phyloP scores from a whole-genome alignment of 2,329 filamentous ascomycete species.

The Amauroascus verrucosus region DNA sequence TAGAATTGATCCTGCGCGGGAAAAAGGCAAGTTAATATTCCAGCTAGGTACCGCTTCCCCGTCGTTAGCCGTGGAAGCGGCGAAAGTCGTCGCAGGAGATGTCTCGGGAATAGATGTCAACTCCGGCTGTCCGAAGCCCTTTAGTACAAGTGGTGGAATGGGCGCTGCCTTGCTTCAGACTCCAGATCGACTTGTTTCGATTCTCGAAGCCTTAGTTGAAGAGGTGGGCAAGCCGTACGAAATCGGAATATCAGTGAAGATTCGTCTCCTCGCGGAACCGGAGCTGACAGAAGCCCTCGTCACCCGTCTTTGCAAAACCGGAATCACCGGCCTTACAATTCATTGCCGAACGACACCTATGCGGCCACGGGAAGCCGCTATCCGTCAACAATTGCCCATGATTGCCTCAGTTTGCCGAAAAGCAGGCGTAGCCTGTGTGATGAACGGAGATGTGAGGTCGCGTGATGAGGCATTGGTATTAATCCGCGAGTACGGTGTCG shows the following conservation, averaged over 20 bases:
- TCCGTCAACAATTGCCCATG: slow-evolving; percentile 77
- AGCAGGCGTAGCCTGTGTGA: slow-evolving; percentile 79
- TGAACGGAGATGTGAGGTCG: slow-evolving; percentile 84
- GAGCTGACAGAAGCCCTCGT: slow-evolving; percentile 70
- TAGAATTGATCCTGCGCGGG: slow-evolving; percentile 66
- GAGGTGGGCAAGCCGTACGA: slow-evolving; percentile 66
- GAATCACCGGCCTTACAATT: slow-evolving; percentile 83
- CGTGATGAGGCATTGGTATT: slow-evolving; percentile 62
- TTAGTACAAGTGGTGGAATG: slow-evolving; percentile 90
- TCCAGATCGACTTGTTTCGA: slow-evolving; percentile 72
- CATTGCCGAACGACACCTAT: slow-evolving; percentile 96
- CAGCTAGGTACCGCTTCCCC: slow-evolving; percentile 86
- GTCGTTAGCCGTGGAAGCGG: slow-evolving; percentile 70
- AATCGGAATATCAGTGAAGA: slow-evolving; percentile 96
- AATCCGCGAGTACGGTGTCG: slow-evolving; percentile 68
- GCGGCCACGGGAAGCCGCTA: slow-evolving; percentile 78
- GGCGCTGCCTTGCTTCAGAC: slow-evolving; percentile 79
- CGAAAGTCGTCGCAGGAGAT: slow-evolving; percentile 71
- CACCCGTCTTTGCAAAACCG: slow-evolving; percentile 65
- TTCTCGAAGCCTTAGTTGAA: slow-evolving; percentile 70
- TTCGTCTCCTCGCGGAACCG: slow-evolving; percentile 69
- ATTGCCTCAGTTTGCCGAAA: slow-evolving; percentile 69
- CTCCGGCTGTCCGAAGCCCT: slow-evolving; percentile 95
- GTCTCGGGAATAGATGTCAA: slow-evolving; percentile 95
- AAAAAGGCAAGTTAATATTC: slow-evolving; percentile 69